These are phyloP conservation scores for Bolboschoenoplectus hybrid DNA, from an alignment of 202 grass and related monocot species.

Conservation along the genomic window DNA sequence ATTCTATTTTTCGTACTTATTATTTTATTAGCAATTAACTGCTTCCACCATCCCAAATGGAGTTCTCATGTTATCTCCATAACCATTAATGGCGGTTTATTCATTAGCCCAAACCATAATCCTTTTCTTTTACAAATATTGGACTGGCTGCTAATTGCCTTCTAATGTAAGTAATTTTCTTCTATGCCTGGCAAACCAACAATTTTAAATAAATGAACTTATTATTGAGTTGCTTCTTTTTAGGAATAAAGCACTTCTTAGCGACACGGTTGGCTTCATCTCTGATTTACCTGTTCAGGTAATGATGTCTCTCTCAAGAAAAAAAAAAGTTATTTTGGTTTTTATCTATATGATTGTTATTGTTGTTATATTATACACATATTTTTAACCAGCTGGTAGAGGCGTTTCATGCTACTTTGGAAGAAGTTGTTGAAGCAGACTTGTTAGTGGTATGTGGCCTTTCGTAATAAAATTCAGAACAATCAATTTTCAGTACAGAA, in stretches of 20 bases:
- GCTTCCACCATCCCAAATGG: neutral
- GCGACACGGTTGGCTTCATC: slow-evolving; percentile 95
- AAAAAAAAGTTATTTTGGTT: slow-evolving; percentile 20
- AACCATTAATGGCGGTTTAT: neutral
- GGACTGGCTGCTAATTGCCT: neutral
- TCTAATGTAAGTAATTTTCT: neutral
- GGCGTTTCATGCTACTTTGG: slow-evolving; percentile 96
- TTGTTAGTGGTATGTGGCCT: slow-evolving; percentile 77
- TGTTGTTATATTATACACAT: slow-evolving; percentile 24
- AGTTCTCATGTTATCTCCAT: neutral
- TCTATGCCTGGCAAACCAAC: neutral
- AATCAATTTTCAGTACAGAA: neutral
- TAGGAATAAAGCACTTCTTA: slow-evolving; percentile 87
- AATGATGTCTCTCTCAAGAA: slow-evolving; percentile 27
- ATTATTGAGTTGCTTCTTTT: slow-evolving; percentile 44
- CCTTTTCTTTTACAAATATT: slow-evolving; percentile 5
- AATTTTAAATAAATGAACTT: slow-evolving; percentile 3
- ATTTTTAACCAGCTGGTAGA: slow-evolving; percentile 75
- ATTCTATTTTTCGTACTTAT: too few species aligned
- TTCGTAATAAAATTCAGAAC: slow-evolving; percentile 19
- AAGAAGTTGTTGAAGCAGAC: slow-evolving; percentile 95
- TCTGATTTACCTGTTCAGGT: slow-evolving; percentile 97
- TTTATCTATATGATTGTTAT: neutral
- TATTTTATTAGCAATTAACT: too few species aligned
- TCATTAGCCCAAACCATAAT: neutral